Percentiles rank a stretch among this genome's conserved stretches.
Conservation (phyloP, 2,329 filamentous ascomycete species). For the Chrysosporium queenslandicum region DNA sequence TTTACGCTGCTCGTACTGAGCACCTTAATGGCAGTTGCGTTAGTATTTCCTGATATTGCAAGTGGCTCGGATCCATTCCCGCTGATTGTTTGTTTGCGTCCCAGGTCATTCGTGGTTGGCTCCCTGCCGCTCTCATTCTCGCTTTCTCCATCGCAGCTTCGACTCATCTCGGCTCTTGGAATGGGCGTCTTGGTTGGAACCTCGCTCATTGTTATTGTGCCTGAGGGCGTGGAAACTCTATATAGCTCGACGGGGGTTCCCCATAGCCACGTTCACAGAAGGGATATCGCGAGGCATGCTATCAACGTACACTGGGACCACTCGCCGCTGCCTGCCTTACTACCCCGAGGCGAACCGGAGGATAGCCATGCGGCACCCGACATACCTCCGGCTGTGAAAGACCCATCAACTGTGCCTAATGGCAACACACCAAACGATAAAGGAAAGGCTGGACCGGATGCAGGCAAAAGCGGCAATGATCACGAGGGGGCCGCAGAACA, state of each 20-base stretch:
- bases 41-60: conserved; percentile 24
- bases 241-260: conserved; percentile 46
- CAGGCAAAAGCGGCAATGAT: not conserved
- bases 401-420: conserved; percentile 5
- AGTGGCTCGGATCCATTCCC: not conserved
- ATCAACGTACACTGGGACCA: conserved; percentile 14
- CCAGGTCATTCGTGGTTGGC: conserved; percentile 89
- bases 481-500: not conserved
- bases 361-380: conserved; percentile 2
- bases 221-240: conserved; percentile 87
- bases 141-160: conserved; percentile 74
- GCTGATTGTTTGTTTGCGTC: conserved; percentile 5
- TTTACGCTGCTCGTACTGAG: conserved; percentile 56
- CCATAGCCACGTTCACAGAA: conserved; percentile 24
- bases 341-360: not conserved
- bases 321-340: not conserved
- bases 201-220: conserved; percentile 92
- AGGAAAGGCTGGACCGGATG: not conserved
- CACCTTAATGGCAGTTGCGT: conserved; percentile 57
- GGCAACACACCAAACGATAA: not conserved
- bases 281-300: conserved; percentile 18
- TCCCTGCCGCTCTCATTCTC: conserved; percentile 81
- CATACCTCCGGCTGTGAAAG: conserved; percentile 2
- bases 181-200: conserved; percentile 92
- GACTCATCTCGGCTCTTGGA: conserved; percentile 82